Evolutionary conservation across 257 asterid genomes (phyloP).

Genomic region (Gentiana macrophylla): DNA sequence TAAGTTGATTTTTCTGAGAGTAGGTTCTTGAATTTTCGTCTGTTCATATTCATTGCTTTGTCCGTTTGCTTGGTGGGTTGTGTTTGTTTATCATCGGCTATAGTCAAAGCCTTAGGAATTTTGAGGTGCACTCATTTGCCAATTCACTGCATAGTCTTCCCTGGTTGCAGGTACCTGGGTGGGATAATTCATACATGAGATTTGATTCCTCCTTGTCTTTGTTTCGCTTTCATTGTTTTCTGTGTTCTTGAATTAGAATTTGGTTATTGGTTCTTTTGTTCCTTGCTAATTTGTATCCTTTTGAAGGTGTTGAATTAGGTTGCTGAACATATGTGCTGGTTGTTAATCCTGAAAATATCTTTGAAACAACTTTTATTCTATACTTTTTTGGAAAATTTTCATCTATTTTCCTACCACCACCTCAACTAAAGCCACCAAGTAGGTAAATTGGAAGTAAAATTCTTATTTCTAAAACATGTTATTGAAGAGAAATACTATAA

Average conservation of each 20-base stretch:
- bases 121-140: conserved; percentile 14
- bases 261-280: background rate
- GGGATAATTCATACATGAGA: too few species aligned
- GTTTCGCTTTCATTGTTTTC: background rate
- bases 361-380: background rate
- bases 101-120: conserved; percentile 25
- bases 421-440: background rate
- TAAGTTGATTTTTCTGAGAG: background rate
- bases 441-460: background rate
- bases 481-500: too few species aligned
- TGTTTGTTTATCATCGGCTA: conserved; percentile 18
- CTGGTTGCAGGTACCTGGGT: conserved; percentile 9
- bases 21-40: conserved; percentile 23
- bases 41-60: conserved; percentile 8
- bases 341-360: background rate
- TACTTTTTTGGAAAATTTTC: too few species aligned
- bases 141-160: conserved; percentile 23
- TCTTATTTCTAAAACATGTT: too few species aligned
- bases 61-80: conserved; percentile 10
- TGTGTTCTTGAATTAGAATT: background rate
- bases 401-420: background rate
- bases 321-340: background rate
- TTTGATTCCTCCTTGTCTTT: background rate
- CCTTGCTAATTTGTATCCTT: background rate
- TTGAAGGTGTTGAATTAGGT: background rate